Base-by-base conservation (phyloP, 805 yeast species). In the Pichia nanzhaoensis region DNA sequence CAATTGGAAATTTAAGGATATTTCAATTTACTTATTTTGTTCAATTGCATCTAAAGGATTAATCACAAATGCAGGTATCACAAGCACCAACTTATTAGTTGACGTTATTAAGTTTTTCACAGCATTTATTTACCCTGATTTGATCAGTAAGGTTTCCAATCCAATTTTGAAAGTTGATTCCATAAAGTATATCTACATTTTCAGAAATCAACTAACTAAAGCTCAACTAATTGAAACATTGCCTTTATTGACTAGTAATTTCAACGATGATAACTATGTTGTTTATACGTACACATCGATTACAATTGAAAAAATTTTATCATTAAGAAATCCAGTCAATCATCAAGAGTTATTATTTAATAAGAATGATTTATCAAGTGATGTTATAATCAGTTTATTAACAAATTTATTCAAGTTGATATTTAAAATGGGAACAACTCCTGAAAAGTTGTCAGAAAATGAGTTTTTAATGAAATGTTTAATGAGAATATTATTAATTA, bases 231-330 rank as follows among this genome's bases (percentile, higher is more conserved):
- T 78, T 9, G 83, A 86, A 49, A 80, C 93, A 1, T 73, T 93
- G 63, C 95, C 96, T 14, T 67, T 87, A 35, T 68, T 93, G 48
- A 78, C 88, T 10, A 71, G 73, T 14, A 89, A 86, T 59, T 75
- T 95, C 54, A 67, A 71, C 43, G 75, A 82, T 31, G 64, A 68
- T 7, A 79, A 81, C 46, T 85, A 84, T 47, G 95, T 89, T 30
- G 95, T 91, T 18, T 87, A 85, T 63, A 90, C 99, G 0, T 93
- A 90, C 58, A 80, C 98, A 1, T 90, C 99, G 1, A 83, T 93
- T 46, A 89, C 98, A 2, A 79, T 91, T 49, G 99, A 93, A 62
- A 82, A 87, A 55, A 80, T 93, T 42, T 70, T 93, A 44, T 78
- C 95, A 1, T 77, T 91, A 63, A 78, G 93, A 51, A 78, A 77